Base-by-base conservation (phyloP, 495 filamentous ascomycete genomes). In the Barbatosphaeria neglecta region DNA sequence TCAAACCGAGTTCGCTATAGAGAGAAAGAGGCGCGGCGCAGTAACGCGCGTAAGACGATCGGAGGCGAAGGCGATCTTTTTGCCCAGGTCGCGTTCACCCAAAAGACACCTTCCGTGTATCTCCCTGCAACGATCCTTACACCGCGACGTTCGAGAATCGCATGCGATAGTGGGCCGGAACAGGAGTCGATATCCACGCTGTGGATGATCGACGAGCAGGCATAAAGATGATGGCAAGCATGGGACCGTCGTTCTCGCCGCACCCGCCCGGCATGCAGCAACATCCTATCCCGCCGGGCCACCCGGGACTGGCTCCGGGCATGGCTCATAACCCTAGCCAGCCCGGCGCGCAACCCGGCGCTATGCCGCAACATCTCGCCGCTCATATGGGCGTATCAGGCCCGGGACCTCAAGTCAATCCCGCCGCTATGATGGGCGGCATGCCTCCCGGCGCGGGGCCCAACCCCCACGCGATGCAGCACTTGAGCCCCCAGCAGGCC, bases 381-480 rank as follows among this genome's bases (percentile, higher is more conserved):
- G 84, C 83, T 59, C 87, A 92, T 56, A 83, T 85, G 57, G 85
- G 83, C 35, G 87, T 87, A n/a, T 89, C 87, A 28, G 85, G 76
- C 9, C 84, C 87, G 7, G 82, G 81, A 47, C 80, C 77, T 33
- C 87, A 92, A 54, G 86, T 90, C 27, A 87, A 76, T 56, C 84
- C 90, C 50, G 76, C 81, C 22, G 83, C 82, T 20, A 80, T 84
- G 49, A 69, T 90, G 83, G 84, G 68, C 46, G 82, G 78, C 7
- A 90, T 94, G 80, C 84, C 85, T 54, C 84, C 83, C 39, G 85
- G 77, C 38, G 75, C 73, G 44, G 79, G 72, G 27, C 85, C 82
- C 6, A 87, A 81, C 64, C 76, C 80, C 44, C 86, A 92, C 63
- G 86, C 86, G 33, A 62, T 94, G 50, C 82, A 82, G 41, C 87